These are phyloP conservation scores for Magnusiomyces starmeri DNA, from an alignment of 1,139 yeast species.

Conservation along the genomic window DNA sequence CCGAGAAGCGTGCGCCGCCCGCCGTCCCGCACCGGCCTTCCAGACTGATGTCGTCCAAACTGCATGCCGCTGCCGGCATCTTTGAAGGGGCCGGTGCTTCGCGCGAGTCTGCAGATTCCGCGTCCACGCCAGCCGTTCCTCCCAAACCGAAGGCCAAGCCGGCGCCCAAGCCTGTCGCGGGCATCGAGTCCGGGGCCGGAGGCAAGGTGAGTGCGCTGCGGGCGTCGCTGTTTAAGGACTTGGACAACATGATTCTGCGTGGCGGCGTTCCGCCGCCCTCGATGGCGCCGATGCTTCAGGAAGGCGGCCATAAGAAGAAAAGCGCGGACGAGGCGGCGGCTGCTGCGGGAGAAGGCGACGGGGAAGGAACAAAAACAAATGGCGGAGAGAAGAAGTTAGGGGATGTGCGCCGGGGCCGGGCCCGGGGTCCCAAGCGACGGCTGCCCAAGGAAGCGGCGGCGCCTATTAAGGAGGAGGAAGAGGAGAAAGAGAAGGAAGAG, in stretches of 20 bases:
- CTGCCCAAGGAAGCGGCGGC: conserved; percentile 46
- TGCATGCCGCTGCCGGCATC: conserved; percentile 1
- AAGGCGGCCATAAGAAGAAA: conserved; percentile 14
- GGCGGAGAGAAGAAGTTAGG: conserved; percentile 11
- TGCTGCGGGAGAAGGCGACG: conserved; percentile 12
- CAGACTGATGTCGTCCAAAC: conserved; percentile 1
- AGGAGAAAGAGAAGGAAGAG: too few species aligned
- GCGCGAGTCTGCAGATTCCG: background rate
- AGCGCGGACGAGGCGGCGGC: conserved; percentile 16
- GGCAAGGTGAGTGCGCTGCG: conserved; percentile 29
- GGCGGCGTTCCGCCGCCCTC: conserved; percentile 30
- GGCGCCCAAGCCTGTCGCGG: background rate
- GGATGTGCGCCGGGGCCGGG: conserved; percentile 46
- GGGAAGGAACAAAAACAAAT: conserved; percentile 15
- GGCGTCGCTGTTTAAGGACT: conserved; percentile 31
- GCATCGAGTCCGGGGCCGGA: background rate
- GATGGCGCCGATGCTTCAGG: conserved; percentile 15
- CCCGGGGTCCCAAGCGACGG: conserved; percentile 75
- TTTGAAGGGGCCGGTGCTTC: conserved; percentile 7
- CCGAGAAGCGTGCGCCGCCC: conserved; percentile 2
- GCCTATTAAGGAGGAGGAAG: background rate
- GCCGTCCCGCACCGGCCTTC: conserved; percentile 12
- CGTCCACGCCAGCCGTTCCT: conserved; percentile 8
- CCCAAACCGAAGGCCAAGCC: conserved; percentile 16
- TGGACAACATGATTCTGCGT: conserved; percentile 29